phyloP scores from a whole-genome alignment of 2,329 filamentous ascomycete genomes.

The Xylaria arbuscula region DNA sequence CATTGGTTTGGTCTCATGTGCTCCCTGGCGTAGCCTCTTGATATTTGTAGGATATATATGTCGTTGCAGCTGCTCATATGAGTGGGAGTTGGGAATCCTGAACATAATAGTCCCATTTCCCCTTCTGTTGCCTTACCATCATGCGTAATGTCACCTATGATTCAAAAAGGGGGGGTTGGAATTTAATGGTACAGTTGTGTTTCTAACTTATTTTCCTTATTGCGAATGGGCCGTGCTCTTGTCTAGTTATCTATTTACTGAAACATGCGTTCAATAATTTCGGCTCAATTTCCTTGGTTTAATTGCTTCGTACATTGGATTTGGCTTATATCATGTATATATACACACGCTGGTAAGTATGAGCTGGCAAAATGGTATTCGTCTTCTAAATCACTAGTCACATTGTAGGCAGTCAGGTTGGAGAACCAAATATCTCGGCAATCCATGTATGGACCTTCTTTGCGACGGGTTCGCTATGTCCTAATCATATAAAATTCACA shows the following conservation, averaged over 20 bases:
- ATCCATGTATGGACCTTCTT: slow-evolving; percentile 62
- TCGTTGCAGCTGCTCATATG: slow-evolving; percentile 35
- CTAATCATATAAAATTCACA: slow-evolving; percentile 42
- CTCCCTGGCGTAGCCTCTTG: slow-evolving; percentile 32
- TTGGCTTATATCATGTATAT: neutral
- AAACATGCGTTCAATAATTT: too few relatives aligned
- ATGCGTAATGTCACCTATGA: slow-evolving; percentile 15
- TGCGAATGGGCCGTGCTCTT: too few relatives aligned
- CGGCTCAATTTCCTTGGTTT: too few relatives aligned
- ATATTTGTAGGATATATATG: slow-evolving; percentile 41
- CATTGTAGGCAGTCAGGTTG: neutral
- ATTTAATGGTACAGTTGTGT: neutral
- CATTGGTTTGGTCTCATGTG: slow-evolving; percentile 21
- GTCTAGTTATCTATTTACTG: too few relatives aligned
- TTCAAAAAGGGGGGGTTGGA: neutral
- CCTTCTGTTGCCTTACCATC: neutral
- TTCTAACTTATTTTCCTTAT: too few relatives aligned
- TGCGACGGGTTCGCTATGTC: slow-evolving; percentile 61
- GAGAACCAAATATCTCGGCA: slow-evolving; percentile 59
- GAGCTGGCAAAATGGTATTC: too few relatives aligned
- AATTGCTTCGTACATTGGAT: too few relatives aligned
- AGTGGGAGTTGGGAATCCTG: slow-evolving; percentile 28
- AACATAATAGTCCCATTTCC: slow-evolving; percentile 9
- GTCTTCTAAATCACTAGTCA: neutral
- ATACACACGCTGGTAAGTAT: neutral